A percentile compares a stretch with the other conserved stretches of the same genome.
These are phyloP conservation scores for Cercospora nicotianae DNA, from an alignment of 2,329 filamentous ascomycete genomes.

Conservation along the genomic window DNA sequence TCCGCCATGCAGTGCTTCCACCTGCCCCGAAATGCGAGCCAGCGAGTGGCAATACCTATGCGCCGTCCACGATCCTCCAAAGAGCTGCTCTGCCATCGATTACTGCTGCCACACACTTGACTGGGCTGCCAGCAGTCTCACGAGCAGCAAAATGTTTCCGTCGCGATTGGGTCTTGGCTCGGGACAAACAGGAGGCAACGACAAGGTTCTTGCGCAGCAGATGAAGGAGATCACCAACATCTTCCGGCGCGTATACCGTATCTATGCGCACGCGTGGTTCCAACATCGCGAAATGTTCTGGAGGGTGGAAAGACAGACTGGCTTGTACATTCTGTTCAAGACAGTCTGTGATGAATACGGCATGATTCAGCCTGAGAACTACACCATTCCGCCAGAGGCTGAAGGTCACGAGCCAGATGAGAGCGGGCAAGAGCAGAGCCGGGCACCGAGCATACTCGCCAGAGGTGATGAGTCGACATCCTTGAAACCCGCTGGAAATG, in stretches of 20 bases:
- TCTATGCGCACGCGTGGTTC: slow-evolving; percentile 99
- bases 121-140: slow-evolving; percentile 93
- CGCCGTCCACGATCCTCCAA: slow-evolving; percentile 93
- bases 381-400: slow-evolving; percentile 90
- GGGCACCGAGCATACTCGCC: slow-evolving; percentile 21
- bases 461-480: slow-evolving; percentile 26
- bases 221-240: slow-evolving; percentile 90
- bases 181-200: slow-evolving; percentile 32
- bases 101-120: slow-evolving; percentile 99
- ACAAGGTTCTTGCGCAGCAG: slow-evolving; percentile 52
- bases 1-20: slow-evolving; percentile 82
- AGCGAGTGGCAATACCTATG: slow-evolving; percentile 99
- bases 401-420: slow-evolving; percentile 68
- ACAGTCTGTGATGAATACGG: slow-evolving; percentile 91
- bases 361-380: slow-evolving; percentile 88
- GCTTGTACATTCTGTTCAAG: slow-evolving; percentile 95
- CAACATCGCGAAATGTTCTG: slow-evolving; percentile 94
- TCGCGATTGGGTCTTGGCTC: slow-evolving; percentile 68
- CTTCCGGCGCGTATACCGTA: slow-evolving; percentile 88
- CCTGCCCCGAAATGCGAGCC: slow-evolving; percentile 97
- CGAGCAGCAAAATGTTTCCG: slow-evolving; percentile 92
- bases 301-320: slow-evolving; percentile 86
- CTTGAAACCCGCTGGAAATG: slow-evolving; percentile 39
- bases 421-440: slow-evolving; percentile 15
- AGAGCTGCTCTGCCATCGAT: slow-evolving; percentile 96